phyloP scores from a whole-genome alignment of 257 asterid species.

The Solanum gandarillasii region DNA sequence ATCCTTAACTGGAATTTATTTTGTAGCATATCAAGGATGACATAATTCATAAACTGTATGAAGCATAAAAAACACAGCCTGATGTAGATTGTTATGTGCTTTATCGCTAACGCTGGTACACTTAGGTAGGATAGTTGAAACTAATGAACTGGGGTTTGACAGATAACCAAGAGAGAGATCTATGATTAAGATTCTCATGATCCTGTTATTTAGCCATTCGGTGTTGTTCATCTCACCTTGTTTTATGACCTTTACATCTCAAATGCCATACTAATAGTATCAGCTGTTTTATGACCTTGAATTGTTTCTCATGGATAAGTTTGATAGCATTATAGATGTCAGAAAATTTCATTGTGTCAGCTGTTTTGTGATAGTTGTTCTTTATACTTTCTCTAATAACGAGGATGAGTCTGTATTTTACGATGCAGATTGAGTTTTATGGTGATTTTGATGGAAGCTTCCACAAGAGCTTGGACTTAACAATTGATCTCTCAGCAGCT shows the following conservation, averaged over 20 bases:
- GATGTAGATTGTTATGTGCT: neutral
- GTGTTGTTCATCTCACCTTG: neutral
- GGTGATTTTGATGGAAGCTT: conserved; percentile 97
- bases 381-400: neutral
- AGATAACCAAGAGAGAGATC: neutral
- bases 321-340: neutral
- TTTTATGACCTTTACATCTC: neutral
- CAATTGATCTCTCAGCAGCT: conserved; percentile 67
- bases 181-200: neutral
- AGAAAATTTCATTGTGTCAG: neutral
- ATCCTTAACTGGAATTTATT: neutral
- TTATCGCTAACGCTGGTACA: neutral
- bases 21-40: neutral
- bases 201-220: neutral
- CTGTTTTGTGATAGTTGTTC: neutral
- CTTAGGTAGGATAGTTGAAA: neutral
- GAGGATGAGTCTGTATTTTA: neutral
- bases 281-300: neutral
- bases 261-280: neutral
- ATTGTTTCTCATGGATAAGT: neutral
- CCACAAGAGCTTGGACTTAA: conserved; percentile 79
- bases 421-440: conserved; percentile 73
- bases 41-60: neutral
- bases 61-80: neutral
- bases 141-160: neutral